Conservation (phyloP, 1,284 basidiomycete genomes). For the Ceratorhiza oryzae-sativae region DNA sequence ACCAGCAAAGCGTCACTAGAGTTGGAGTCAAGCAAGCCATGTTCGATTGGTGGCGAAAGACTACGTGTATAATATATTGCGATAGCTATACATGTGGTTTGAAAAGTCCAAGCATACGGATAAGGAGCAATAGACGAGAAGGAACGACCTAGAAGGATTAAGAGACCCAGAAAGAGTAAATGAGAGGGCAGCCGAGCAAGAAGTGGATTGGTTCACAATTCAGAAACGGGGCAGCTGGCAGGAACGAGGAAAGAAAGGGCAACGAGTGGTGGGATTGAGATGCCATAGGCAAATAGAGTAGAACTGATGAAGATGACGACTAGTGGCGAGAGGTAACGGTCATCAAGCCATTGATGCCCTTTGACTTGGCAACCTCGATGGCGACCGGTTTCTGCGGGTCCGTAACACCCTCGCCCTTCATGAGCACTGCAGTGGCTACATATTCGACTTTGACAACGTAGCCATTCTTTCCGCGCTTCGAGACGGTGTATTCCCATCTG, state of each 20-base stretch:
- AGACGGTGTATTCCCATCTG: slow-evolving; percentile 38
- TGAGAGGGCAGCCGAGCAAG: too few relatives aligned
- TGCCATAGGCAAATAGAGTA: background rate
- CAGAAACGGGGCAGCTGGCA: too few relatives aligned
- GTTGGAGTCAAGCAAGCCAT: too few relatives aligned
- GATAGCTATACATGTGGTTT: background rate
- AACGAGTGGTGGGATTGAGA: background rate
- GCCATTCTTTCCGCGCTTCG: slow-evolving; percentile 23
- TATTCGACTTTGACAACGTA: slow-evolving; percentile 33
- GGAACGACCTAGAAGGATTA: too few relatives aligned
- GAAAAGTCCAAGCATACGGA: slow-evolving; percentile 2
- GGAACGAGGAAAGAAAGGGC: background rate
- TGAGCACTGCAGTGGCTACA: slow-evolving; percentile 3
- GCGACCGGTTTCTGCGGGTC: slow-evolving; percentile 32
- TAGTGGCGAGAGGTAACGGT: slow-evolving; percentile 34
- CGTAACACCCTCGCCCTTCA: slow-evolving; percentile 7
- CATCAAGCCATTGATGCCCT: slow-evolving; percentile 33
- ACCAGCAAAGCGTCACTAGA: too few relatives aligned
- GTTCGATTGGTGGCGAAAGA: background rate
- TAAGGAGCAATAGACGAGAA: background rate
- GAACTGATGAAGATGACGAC: background rate
- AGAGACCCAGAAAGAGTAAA: background rate
- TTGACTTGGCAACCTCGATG: slow-evolving; percentile 28
- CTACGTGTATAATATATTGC: background rate
- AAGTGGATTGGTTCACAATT: too few relatives aligned